These are phyloP conservation scores for Globisporangium radiosum DNA, from an alignment of 352 stramenopile species.

Conservation along the genomic window DNA sequence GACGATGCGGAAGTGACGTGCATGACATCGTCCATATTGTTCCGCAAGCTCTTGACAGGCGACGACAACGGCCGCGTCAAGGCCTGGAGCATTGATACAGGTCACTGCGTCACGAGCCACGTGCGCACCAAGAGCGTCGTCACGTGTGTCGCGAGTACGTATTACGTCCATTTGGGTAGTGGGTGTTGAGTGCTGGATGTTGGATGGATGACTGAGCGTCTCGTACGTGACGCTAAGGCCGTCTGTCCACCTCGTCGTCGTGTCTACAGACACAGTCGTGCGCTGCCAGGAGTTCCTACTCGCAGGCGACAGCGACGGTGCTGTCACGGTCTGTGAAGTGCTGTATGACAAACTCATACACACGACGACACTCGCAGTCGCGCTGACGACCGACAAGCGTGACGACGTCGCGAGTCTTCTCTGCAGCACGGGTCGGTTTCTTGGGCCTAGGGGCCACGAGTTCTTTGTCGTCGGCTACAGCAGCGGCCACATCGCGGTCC, in stretches of 20 bases:
- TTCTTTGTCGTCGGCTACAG: slow-evolving; percentile 55
- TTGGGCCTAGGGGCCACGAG: slow-evolving; percentile 31
- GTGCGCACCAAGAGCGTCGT: slow-evolving; percentile 28
- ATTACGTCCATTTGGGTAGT: too few relatives aligned
- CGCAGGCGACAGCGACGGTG: slow-evolving; percentile 36
- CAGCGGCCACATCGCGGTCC: slow-evolving; percentile 41
- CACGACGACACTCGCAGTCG: slow-evolving; percentile 1
- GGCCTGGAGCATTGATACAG: slow-evolving; percentile 57
- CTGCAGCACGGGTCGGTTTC: slow-evolving; percentile 44
- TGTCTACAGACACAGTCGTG: slow-evolving; percentile 28
- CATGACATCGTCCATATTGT: slow-evolving; percentile 41
- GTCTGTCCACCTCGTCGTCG: background rate
- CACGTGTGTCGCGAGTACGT: slow-evolving; percentile 44
- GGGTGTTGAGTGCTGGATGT: background rate
- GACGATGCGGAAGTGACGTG: slow-evolving; percentile 48
- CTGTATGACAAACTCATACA: slow-evolving; percentile 27
- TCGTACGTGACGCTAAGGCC: too few relatives aligned
- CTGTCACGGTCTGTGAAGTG: slow-evolving; percentile 51
- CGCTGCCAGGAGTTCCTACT: slow-evolving; percentile 58
- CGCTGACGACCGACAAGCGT: slow-evolving; percentile 21
- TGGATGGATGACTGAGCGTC: too few relatives aligned
- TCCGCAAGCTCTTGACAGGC: slow-evolving; percentile 51
- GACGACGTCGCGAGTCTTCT: slow-evolving; percentile 44
- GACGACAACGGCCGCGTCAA: slow-evolving; percentile 53
- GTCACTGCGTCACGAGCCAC: slow-evolving; percentile 26